Evolutionary conservation across 2,329 filamentous ascomycete genomes (phyloP).

Genomic region (Penicillium sp.): DNA sequence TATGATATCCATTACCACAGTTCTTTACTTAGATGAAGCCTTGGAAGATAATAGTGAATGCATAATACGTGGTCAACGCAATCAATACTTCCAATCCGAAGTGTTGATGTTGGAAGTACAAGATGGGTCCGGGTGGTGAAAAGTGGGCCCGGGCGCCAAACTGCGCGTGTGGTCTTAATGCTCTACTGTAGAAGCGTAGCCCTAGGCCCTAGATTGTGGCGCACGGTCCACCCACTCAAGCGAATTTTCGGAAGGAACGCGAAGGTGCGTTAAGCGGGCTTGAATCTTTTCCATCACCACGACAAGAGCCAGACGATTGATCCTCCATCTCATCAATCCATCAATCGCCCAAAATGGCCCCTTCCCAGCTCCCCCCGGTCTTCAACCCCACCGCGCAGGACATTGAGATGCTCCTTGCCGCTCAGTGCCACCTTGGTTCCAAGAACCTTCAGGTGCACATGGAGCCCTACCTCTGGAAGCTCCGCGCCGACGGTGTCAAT

Average conservation of each 20-base stretch:
- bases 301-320: constrained; percentile 51
- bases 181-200: background rate
- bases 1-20: too few relatives aligned
- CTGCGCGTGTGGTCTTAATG: background rate
- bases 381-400: constrained; percentile 98
- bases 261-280: constrained; percentile 30
- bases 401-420: constrained; percentile 98
- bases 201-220: constrained; percentile 29
- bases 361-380: constrained; percentile 86
- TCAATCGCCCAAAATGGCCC: constrained; percentile 81
- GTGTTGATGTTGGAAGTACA: too few relatives aligned
- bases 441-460: constrained; percentile 99
- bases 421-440: constrained; percentile 93
- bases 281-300: constrained; percentile 35
- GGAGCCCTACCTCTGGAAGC: constrained; percentile 99
- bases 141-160: too few relatives aligned
- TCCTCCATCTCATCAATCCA: constrained; percentile 44
- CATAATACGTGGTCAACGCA: too few relatives aligned
- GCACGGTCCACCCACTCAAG: constrained; percentile 32
- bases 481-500: constrained; percentile 96
- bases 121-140: too few relatives aligned
- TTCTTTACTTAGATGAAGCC: too few relatives aligned
- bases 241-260: constrained; percentile 37
- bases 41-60: too few relatives aligned
- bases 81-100: too few relatives aligned